Conservation (phyloP, 2,329 filamentous ascomycete species). For the Penicillium sp. region DNA sequence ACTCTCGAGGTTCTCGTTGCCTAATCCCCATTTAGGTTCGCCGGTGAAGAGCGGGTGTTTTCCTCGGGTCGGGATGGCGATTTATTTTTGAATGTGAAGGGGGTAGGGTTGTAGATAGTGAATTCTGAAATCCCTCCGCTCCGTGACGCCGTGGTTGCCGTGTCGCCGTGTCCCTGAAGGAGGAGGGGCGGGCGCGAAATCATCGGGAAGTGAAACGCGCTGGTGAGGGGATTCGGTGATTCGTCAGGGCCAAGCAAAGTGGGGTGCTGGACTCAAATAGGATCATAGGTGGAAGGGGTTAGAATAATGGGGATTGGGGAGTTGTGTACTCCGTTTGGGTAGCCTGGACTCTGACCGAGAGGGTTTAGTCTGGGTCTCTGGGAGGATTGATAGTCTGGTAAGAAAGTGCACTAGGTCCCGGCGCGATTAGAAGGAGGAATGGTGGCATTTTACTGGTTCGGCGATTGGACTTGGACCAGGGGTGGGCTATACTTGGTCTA, state of each 20-base stretch:
- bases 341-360: conserved; percentile 1
- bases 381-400: too few relatives aligned
- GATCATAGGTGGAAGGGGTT: not conserved
- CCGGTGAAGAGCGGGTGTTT: conserved; percentile 2
- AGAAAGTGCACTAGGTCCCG: conserved; percentile 15
- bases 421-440: conserved; percentile 4
- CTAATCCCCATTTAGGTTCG: not conserved
- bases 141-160: not conserved
- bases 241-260: not conserved
- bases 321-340: conserved; percentile 2
- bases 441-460: not conserved
- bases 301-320: not conserved
- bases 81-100: not conserved
- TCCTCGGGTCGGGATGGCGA: not conserved
- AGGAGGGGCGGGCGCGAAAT: not conserved
- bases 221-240: conserved; percentile 5
- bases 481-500: conserved; percentile 7
- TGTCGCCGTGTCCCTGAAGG: conserved; percentile 6
- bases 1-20: not conserved
- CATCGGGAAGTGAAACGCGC: conserved; percentile 10
- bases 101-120: not conserved
- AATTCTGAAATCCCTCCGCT: not conserved
- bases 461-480: not conserved
- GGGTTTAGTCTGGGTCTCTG: conserved; percentile 3
- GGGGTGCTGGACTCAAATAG: not conserved